A percentile compares a stretch with the other conserved stretches of the same genome.
Evolutionary conservation across 2,329 filamentous ascomycete genomes (phyloP).

Genomic region (Colletotrichum cuscutae): DNA sequence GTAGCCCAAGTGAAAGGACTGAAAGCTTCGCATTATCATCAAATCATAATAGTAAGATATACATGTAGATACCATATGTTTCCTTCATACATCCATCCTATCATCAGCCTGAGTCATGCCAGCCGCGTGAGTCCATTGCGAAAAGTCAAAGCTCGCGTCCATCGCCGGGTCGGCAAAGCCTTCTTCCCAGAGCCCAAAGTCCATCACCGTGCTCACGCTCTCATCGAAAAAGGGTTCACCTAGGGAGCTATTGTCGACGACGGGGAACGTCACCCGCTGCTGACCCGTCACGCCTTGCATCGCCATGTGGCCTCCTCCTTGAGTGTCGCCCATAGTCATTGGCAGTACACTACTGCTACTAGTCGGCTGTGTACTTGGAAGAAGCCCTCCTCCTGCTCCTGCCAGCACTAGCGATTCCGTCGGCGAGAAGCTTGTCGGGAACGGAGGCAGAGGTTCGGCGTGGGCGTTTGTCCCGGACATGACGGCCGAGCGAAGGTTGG

Average conservation of each 20-base stretch:
- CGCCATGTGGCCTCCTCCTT: not conserved
- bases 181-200: conserved; percentile 50
- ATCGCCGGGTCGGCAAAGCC: conserved; percentile 49
- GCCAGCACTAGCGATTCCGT: conserved; percentile 13
- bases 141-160: conserved; percentile 45
- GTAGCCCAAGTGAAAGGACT: not conserved
- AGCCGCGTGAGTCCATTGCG: conserved; percentile 40
- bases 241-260: conserved; percentile 42
- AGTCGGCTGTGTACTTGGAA: not conserved
- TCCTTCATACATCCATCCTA: conserved; percentile 25
- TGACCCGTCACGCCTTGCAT: not conserved
- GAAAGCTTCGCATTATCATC: not conserved
- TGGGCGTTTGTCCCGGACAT: conserved; percentile 33
- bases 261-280: conserved; percentile 39
- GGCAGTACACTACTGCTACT: not conserved
- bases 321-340: not conserved
- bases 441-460: not conserved
- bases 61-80: not conserved
- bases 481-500: conserved; percentile 41
- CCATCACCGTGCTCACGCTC: conserved; percentile 41
- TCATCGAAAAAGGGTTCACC: conserved; percentile 44
- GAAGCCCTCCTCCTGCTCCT: not conserved
- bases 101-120: conserved; percentile 31
- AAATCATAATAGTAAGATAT: not conserved
- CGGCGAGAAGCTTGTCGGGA: conserved; percentile 16